Percentiles rank a stretch among this genome's conserved stretches.
phyloP scores from a whole-genome alignment of 148 eudicot species.

The Cornus kousa region DNA sequence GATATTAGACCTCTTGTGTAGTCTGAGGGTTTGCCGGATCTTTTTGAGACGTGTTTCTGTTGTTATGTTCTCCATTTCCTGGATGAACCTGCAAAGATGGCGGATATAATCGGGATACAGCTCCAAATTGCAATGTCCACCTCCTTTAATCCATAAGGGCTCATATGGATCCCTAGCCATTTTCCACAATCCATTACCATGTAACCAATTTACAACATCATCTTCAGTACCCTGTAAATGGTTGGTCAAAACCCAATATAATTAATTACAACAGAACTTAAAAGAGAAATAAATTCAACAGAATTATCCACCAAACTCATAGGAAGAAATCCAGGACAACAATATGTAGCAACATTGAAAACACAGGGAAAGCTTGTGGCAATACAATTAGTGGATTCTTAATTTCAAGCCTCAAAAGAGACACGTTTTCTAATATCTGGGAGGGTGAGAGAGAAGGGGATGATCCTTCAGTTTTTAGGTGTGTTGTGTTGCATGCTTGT shows the following conservation, averaged over 20 bases:
- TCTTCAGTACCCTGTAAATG: constrained; percentile 87
- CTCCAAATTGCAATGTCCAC: constrained; percentile 97
- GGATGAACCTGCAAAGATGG: constrained; percentile 77
- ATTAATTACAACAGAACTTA: neutral
- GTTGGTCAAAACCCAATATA: neutral
- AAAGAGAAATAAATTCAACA: neutral
- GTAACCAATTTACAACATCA: constrained; percentile 91
- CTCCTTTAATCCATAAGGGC: constrained; percentile 98
- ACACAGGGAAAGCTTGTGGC: neutral
- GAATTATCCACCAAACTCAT: too few species aligned
- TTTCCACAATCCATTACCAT: constrained; percentile 88
- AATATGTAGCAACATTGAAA: too few species aligned
- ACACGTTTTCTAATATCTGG: neutral
- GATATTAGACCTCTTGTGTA: constrained; percentile 31
- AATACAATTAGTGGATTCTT: neutral
- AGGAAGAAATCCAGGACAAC: too few species aligned
- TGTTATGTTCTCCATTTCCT: constrained; percentile 86
- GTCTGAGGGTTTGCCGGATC: constrained; percentile 49
- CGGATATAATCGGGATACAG: constrained; percentile 95
- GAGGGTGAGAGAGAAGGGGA: neutral
- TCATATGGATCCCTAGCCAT: constrained; percentile 85
- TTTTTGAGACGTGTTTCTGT: constrained; percentile 66
- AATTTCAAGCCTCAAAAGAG: neutral
- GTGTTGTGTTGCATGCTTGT: neutral
- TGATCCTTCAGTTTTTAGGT: neutral